Evolutionary conservation across 257 asterid species (phyloP).

Genomic region (Solanum arcanum): DNA sequence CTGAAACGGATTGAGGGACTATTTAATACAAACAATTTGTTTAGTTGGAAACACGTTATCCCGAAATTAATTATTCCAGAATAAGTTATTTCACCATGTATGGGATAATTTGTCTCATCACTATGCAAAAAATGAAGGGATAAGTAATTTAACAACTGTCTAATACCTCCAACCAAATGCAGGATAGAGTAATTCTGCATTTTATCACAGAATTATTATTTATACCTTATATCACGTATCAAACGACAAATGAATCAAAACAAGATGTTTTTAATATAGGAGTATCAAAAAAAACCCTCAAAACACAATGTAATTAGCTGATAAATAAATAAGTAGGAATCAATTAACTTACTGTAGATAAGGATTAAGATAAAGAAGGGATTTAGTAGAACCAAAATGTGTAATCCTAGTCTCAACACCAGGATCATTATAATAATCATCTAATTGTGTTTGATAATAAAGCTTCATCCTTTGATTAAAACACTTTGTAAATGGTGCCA

Average conservation of each 20-base stretch:
- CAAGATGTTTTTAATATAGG: not conserved
- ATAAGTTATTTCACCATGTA: not conserved
- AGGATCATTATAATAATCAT: slow-evolving; percentile 81
- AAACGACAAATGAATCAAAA: no score
- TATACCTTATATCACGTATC: no score
- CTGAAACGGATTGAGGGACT: not conserved
- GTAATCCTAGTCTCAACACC: slow-evolving; percentile 79
- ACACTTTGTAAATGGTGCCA: slow-evolving; percentile 68
- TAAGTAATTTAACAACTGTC: no score
- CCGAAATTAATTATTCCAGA: not conserved
- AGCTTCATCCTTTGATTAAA: slow-evolving; percentile 66
- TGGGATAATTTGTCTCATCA: not conserved
- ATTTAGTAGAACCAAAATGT: slow-evolving; percentile 41
- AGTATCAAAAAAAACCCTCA: not conserved
- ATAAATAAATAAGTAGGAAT: not conserved
- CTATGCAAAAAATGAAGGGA: rapidly evolving
- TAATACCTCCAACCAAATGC: not conserved
- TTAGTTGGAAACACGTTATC: not conserved
- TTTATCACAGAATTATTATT: not conserved
- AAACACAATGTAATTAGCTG: not conserved
- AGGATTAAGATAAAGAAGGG: slow-evolving; percentile 69
- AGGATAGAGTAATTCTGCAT: not conserved
- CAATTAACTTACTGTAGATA: slow-evolving; percentile 40
- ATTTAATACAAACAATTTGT: not conserved
- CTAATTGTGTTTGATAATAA: slow-evolving; percentile 33